Evolutionary conservation across 805 yeast genomes (phyloP), one percentile per base, ranked within the genome.

Genomic region (Hanseniaspora mollemarum): DNA sequence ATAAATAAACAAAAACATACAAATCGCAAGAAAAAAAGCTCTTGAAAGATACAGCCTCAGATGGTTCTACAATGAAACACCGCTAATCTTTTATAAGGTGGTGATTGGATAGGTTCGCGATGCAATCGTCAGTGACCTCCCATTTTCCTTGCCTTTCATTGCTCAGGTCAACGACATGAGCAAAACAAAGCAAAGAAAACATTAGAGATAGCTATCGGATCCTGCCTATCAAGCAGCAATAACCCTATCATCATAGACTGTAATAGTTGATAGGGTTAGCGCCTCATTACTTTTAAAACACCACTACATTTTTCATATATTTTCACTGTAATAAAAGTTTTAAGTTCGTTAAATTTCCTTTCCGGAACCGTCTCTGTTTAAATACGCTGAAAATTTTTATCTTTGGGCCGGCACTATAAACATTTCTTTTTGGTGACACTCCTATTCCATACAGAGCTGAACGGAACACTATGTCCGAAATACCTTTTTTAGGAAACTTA

Each of bases 101-200:
- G 76, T 71, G 75, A 56, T 65, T 56, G 54, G 67, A 22, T 19
- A 33, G 46, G n/a, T 68, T 74, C 72, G 63, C 71, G 74, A 68
- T 66, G 73, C 71, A 69, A 53, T 74, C 77, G 75, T 65, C 77
- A 72, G 68, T 71, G 75, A 74, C 74, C 77, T 58, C 32, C 33
- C 31, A 29, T 5, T 31, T 31, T 32, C 39, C 43, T 32, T 38
- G 18, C 33, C 12, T 44, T 31, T 2, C 24, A 42, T 63, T 60
- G 46, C 53, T 28, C 60, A 53, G 46, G 53, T 52, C 52, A 38
- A 21, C 35, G 24, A 39, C 55, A 57, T 57, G 56, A 57, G 61
- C 54, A 52, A 25, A 35, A 41, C 37, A 16, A 16, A 22, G 35
- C 37, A 39, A 24, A 22, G 42, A 43, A 46, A 48, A 54, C 58